Conservation (phyloP, 2,329 filamentous ascomycete species). For the Graphilbum sp. region DNA sequence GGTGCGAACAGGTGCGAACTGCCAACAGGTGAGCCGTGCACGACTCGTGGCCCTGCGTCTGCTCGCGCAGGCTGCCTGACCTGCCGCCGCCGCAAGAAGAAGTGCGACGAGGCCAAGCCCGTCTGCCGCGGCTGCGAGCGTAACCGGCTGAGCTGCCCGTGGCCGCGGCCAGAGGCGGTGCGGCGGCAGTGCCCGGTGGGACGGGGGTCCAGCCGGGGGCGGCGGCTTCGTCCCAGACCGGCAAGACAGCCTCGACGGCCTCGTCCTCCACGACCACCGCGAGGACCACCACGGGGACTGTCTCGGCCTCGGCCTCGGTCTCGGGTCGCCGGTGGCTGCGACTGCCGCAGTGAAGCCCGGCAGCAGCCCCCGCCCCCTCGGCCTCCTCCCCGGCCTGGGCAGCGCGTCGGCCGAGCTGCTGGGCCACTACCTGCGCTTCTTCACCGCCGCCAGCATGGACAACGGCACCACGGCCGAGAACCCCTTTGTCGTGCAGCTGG, state of each 20-base stretch:
- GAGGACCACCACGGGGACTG: too few species aligned
- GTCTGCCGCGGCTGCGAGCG: constrained; percentile 21
- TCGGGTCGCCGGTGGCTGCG: too few species aligned
- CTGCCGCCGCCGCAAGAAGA: constrained; percentile 29
- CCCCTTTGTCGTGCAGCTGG: constrained; percentile 27
- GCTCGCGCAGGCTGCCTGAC: constrained; percentile 20
- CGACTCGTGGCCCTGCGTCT: neutral
- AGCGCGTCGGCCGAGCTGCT: constrained; percentile 26
- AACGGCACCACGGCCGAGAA: constrained; percentile 29
- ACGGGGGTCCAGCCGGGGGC: too few species aligned
- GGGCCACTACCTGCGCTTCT: constrained; percentile 26
- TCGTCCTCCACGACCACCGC: too few species aligned
- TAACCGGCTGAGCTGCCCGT: constrained; percentile 10
- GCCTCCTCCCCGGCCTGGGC: constrained; percentile 1
- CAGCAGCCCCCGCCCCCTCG: constrained; percentile 1
- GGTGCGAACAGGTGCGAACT: neutral
- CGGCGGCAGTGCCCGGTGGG: too few species aligned
- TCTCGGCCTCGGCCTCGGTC: too few species aligned
- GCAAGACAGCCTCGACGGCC: too few species aligned
- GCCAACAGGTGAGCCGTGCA: too few species aligned
- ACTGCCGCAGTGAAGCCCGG: too few species aligned
- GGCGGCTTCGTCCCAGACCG: too few species aligned
- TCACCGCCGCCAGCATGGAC: constrained; percentile 28
- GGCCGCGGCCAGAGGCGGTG: constrained; percentile 1
- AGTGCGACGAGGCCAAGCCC: constrained; percentile 28